phyloP scores from a whole-genome alignment of 73 alveolate species.

The Tetrahymena borealis region DNA sequence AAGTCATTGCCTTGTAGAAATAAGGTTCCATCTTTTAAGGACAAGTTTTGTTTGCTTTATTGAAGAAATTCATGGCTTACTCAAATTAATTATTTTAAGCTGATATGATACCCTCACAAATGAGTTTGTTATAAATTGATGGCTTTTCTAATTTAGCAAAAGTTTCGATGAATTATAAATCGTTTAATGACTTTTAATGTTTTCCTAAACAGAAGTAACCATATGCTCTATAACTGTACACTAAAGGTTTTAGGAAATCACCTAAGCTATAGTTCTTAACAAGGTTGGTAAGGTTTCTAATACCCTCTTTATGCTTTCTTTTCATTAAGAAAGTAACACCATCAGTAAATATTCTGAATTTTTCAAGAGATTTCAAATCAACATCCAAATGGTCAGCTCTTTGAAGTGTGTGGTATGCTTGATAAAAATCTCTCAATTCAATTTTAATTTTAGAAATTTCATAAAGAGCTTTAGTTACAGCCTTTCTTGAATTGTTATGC shows the following conservation, averaged over 20 bases:
- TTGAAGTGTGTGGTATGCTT: slow-evolving; percentile 63
- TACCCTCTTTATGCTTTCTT: slow-evolving; percentile 72
- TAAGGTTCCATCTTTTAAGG: slow-evolving; percentile 48
- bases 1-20: slow-evolving; percentile 34
- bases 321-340: slow-evolving; percentile 74
- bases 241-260: slow-evolving; percentile 52
- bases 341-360: slow-evolving; percentile 64
- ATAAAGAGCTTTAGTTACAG: slow-evolving; percentile 63
- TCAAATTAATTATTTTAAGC: slow-evolving; percentile 14
- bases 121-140: slow-evolving; percentile 46
- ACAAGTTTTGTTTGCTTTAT: slow-evolving; percentile 31
- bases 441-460: slow-evolving; percentile 69
- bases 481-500: slow-evolving; percentile 49
- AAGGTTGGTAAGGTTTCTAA: slow-evolving; percentile 46
- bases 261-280: slow-evolving; percentile 17
- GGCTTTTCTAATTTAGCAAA: slow-evolving; percentile 47
- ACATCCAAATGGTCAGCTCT: slow-evolving; percentile 59
- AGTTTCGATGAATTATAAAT: slow-evolving; percentile 38
- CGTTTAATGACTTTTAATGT: slow-evolving; percentile 59
- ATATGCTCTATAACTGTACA: slow-evolving; percentile 72
- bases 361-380: slow-evolving; percentile 47
- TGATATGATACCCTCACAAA: slow-evolving; percentile 51
- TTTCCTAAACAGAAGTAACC: slow-evolving; percentile 60
- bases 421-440: slow-evolving; percentile 74
- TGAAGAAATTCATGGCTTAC: slow-evolving; percentile 15